Evolutionary conservation across 139 green algal genomes (phyloP).

Genomic region (Auxenochlorella pyrenoidosa): DNA sequence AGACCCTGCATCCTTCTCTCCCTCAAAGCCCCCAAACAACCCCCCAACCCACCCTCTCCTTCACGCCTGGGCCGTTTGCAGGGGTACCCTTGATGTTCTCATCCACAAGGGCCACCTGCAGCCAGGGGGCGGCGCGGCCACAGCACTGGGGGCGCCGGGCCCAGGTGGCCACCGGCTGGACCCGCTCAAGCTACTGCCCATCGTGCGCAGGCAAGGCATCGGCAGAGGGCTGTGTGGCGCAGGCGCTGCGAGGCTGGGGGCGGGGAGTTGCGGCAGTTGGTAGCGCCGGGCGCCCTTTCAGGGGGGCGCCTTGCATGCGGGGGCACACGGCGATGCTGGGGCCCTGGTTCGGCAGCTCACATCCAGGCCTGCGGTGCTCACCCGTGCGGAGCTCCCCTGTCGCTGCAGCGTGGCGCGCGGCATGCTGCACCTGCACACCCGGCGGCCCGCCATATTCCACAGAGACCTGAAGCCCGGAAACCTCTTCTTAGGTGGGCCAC

Average conservation of each 20-base stretch:
- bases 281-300: no score
- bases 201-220: slow-evolving; percentile 24
- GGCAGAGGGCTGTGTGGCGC: no score
- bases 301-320: no score
- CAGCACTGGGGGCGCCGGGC: neutral
- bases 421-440: slow-evolving; percentile 85
- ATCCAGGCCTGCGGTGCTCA: neutral
- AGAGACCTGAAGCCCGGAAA: slow-evolving; percentile 70
- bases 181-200: slow-evolving; percentile 56
- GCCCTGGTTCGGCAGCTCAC: no score
- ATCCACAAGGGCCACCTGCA: slow-evolving; percentile 44
- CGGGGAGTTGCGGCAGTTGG: no score
- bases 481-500: neutral
- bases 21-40: no score
- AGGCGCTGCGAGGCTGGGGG: no score
- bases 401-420: slow-evolving; percentile 39
- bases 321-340: no score
- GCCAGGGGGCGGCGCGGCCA: neutral
- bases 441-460: slow-evolving; percentile 84
- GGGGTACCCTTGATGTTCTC: slow-evolving; percentile 61
- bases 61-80: neutral
- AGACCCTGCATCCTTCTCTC: no score
- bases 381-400: neutral
- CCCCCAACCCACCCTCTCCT: neutral
- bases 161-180: slow-evolving; percentile 31